Base-by-base conservation (phyloP, 495 filamentous ascomycete species). In the Durotheca rogersii region DNA sequence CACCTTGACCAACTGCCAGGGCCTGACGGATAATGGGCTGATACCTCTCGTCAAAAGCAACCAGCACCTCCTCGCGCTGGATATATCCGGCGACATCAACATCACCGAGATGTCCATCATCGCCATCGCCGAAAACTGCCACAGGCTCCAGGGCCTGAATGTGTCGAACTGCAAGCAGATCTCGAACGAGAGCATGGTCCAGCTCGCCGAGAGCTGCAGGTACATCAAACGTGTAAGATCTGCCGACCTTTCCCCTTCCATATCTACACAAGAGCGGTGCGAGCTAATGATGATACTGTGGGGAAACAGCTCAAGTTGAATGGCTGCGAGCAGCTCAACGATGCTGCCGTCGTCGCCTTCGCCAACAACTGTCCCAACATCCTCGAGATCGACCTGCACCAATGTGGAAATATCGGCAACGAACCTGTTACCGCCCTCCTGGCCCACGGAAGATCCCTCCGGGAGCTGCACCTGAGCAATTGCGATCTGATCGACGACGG, bases 311-410 rank as follows among this genome's bases (percentile, higher is more conserved):
- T 99, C 47, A 99, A 99, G 79, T 77, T 99, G 41, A 97, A 97
- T 66, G 85, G 89, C 16, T 95, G 94, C 61, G 58, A 63, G 12
- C 83, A 93, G 62, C 69, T 96, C 12, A 88, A 84, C 11, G 87
- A 97, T 63, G 72, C 72, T 15, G 83, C 91, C 2, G 83, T 97
- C 58, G 63, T 88, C 35, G 86, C 89, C 6, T 92, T 97, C 61
- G 94, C 94, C 23, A 74, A 83, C 19, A 81, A 90, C 65, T 97
- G 91, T 66, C 87, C 83, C 5, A 87, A 95, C 40, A 89, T 99
- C 23, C 79, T 99, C 31, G 94, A 99, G 68, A 96, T 97, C 50
- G 94, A 99, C 64, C 81, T 97, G 20, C 87, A 96, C 57, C 84
- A 87, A 60, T 96, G 93, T 72, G 80, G 78, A 20, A 74, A 80